Base-by-base conservation (phyloP, 75 land plant species). In the Pinus albicaulis region DNA sequence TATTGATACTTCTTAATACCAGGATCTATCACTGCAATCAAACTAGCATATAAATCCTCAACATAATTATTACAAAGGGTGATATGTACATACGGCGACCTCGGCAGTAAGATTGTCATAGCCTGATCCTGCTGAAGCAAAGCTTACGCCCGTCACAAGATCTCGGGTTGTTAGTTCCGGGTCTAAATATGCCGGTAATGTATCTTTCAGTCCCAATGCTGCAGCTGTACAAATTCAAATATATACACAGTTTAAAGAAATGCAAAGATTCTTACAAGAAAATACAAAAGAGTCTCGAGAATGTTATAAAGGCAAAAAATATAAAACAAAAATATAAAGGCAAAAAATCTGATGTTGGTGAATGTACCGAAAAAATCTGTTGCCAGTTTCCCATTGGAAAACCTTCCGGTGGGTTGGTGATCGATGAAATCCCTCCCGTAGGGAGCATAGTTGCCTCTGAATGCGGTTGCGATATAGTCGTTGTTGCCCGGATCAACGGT, bases 121-220 rank as follows among this genome's bases (percentile, higher is more conserved):
- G n/a, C 90, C 90, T 17, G 89, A 82, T 57, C 87, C 86, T 8
- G 89, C 89, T 5, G 89, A 88, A 59, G 87, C 90, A 76, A 89
- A 89, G 80, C 88, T 82, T 25, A 89, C 83, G 26, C 86, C 90
- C 20, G 78, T 76, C 13, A 83, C 78, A n/a, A 89, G 79, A 53
- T 89, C 83, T 62, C 44, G 24, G 41, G 86, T 86, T 60, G 55
- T 24, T 52, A 78, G 77, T 1, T 58, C 14, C 0, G 87, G 87
- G 78, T 88, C 88, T 55, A 88, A 80, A 55, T 82, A 88, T 3
- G 90, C 81, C 11, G 90, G 90, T 5, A 88, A 48, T 28, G 77
- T 69, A 24, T 75, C 71, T 68, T 80, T 83, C 64, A 88, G 7
- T 23, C 88, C 81, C 56, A 88, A 80, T 22, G 81, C 80, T 57